These are phyloP conservation scores for Hypocrella siamensis DNA, from an alignment of 2,329 filamentous ascomycete species.

Conservation along the genomic window DNA sequence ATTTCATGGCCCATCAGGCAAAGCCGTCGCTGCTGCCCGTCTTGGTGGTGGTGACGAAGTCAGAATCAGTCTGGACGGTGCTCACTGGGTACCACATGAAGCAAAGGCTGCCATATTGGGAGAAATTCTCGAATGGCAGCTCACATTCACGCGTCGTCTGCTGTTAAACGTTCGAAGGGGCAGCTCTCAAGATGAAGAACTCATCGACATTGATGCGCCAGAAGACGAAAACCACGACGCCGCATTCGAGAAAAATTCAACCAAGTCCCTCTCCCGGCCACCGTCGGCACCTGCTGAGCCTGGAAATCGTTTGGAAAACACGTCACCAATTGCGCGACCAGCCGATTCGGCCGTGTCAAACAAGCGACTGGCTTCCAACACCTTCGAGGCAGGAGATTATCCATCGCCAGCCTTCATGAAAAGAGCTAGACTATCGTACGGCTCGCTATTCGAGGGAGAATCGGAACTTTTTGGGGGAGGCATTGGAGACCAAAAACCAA, in stretches of 20 bases:
- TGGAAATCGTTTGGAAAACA: neutral
- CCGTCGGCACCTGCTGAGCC: neutral
- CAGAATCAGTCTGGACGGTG: constrained; percentile 52
- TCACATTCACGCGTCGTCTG: constrained; percentile 37
- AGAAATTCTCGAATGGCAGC: constrained; percentile 40
- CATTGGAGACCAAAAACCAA: constrained; percentile 13
- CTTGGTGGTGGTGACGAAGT: constrained; percentile 70
- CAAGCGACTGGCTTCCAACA: constrained; percentile 18
- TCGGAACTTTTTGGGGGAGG: constrained; percentile 58
- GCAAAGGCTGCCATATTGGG: constrained; percentile 30
- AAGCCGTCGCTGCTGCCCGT: constrained; percentile 47
- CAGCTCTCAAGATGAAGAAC: constrained; percentile 29
- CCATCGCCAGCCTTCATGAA: constrained; percentile 70
- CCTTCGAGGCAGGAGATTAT: constrained; percentile 37
- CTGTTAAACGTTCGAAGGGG: constrained; percentile 24
- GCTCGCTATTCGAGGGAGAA: constrained; percentile 45
- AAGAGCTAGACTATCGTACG: constrained; percentile 52
- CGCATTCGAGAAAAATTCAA: too few relatives aligned
- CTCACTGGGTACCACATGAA: constrained; percentile 43
- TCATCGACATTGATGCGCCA: constrained; percentile 34
- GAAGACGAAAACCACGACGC: constrained; percentile 7
- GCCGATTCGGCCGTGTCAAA: constrained; percentile 8
- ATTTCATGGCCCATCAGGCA: constrained; percentile 56
- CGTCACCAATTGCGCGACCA: constrained; percentile 3
- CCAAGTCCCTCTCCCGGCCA: too few relatives aligned